phyloP scores from a whole-genome alignment of 2,329 filamentous ascomycete species.

The Pseudogymnoascus sp. region DNA sequence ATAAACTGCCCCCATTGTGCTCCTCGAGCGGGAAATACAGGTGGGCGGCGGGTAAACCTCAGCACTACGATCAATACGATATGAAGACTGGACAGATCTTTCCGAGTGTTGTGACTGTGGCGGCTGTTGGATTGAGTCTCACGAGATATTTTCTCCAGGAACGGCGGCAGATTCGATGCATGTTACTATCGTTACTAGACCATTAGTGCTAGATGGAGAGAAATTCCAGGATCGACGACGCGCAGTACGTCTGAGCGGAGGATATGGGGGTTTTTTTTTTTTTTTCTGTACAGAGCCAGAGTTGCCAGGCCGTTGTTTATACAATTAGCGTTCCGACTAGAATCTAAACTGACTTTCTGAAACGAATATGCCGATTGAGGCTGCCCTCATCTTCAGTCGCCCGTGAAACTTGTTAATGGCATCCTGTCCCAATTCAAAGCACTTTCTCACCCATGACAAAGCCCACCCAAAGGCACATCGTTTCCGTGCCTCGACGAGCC shows the following conservation, averaged over 20 bases:
- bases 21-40: not conserved
- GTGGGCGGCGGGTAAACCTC: not conserved
- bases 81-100: not conserved
- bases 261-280: not conserved
- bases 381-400: too few species aligned
- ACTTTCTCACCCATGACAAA: not conserved
- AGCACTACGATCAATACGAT: not conserved
- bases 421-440: not conserved
- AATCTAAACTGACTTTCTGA: not conserved
- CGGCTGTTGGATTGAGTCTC: not conserved
- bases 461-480: not conserved
- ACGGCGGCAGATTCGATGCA: not conserved
- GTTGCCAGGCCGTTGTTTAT: not conserved
- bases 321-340: not conserved
- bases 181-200: conserved; percentile 1
- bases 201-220: not conserved
- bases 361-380: not conserved
- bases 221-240: not conserved
- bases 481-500: not conserved
- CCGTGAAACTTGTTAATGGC: not conserved
- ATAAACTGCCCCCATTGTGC: not conserved
- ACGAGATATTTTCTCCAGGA: not conserved
- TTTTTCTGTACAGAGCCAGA: not conserved
- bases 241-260: not conserved
- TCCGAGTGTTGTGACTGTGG: too few species aligned